phyloP scores from a whole-genome alignment of 768 basidiomycete species.

The Filobasidium wieringae region DNA sequence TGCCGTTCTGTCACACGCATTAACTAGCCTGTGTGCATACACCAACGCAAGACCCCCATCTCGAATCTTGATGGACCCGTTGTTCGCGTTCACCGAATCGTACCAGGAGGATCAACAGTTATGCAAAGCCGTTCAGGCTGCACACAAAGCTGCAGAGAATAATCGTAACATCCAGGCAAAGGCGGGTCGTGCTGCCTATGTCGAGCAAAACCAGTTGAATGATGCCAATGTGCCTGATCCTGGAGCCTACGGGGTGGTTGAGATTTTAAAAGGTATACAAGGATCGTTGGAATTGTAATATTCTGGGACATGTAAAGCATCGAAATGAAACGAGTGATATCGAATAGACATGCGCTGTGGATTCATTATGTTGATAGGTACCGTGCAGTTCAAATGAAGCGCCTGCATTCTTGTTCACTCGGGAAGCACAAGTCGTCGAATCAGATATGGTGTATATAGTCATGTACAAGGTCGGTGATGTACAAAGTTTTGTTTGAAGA shows the following conservation, averaged over 20 bases:
- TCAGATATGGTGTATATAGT: too few relatives aligned
- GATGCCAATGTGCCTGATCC: constrained; percentile 66
- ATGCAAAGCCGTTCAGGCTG: constrained; percentile 50
- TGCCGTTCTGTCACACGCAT: constrained; percentile 46
- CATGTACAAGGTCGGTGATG: too few relatives aligned
- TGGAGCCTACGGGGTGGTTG: constrained; percentile 73
- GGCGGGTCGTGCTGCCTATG: constrained; percentile 79
- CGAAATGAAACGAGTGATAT: too few relatives aligned
- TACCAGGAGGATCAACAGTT: constrained; percentile 42
- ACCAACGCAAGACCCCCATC: constrained; percentile 64
- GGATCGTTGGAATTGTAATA: too few relatives aligned
- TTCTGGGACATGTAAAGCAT: too few relatives aligned
- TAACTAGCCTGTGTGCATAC: constrained; percentile 22
- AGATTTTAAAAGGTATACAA: constrained; percentile 42
- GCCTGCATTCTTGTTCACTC: too few relatives aligned
- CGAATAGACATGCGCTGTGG: too few relatives aligned
- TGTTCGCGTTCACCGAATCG: constrained; percentile 59
- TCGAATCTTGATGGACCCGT: constrained; percentile 83
- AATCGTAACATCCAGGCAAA: constrained; percentile 69
- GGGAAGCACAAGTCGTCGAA: too few relatives aligned
- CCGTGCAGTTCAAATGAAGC: too few relatives aligned
- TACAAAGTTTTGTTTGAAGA: too few relatives aligned
- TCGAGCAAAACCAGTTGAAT: constrained; percentile 45
- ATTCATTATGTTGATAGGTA: too few relatives aligned
- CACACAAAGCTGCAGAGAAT: constrained; percentile 54